These are phyloP conservation scores for thale cress (Arabidopsis thaliana) DNA, from an alignment of 345 rosid genomes.

Conservation along the genomic window DNA sequence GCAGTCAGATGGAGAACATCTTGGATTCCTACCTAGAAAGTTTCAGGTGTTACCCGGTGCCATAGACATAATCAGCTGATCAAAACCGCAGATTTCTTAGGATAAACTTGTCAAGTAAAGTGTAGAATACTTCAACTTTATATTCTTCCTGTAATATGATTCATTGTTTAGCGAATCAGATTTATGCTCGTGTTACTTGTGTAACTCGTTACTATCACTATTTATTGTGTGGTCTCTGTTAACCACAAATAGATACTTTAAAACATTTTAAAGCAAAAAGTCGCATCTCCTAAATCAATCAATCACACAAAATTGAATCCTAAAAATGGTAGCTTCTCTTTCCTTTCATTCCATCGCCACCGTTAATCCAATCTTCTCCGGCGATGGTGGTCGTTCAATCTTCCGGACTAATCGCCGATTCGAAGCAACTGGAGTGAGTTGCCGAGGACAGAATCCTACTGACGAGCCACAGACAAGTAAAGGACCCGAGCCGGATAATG, in stretches of 20 bases:
- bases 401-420: slow-evolving; percentile 20
- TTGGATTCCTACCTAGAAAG: slow-evolving; percentile 90
- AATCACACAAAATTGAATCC: slow-evolving; percentile 6
- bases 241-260: neutral
- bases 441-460: slow-evolving; percentile 48
- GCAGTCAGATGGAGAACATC: slow-evolving; percentile 93
- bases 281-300: neutral
- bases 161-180: slow-evolving; percentile 29
- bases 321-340: slow-evolving; percentile 55
- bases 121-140: slow-evolving; percentile 1
- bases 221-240: slow-evolving; percentile 37
- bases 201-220: neutral
- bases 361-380: slow-evolving; percentile 32
- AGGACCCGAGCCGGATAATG: slow-evolving; percentile 65
- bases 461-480: slow-evolving; percentile 42
- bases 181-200: slow-evolving; percentile 20
- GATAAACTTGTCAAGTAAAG: neutral
- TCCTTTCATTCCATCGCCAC: slow-evolving; percentile 46
- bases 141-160: slow-evolving; percentile 32
- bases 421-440: slow-evolving; percentile 15
- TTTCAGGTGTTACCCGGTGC: slow-evolving; percentile 70
- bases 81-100: neutral
- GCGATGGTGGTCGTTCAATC: slow-evolving; percentile 8
- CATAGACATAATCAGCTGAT: slow-evolving; percentile 76
- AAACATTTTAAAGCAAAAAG: neutral